A percentile compares a stretch with the other conserved stretches of the same genome.
These are phyloP conservation scores for Nothopassalora personata DNA, from an alignment of 2,329 filamentous ascomycete species.

Conservation along the genomic window DNA sequence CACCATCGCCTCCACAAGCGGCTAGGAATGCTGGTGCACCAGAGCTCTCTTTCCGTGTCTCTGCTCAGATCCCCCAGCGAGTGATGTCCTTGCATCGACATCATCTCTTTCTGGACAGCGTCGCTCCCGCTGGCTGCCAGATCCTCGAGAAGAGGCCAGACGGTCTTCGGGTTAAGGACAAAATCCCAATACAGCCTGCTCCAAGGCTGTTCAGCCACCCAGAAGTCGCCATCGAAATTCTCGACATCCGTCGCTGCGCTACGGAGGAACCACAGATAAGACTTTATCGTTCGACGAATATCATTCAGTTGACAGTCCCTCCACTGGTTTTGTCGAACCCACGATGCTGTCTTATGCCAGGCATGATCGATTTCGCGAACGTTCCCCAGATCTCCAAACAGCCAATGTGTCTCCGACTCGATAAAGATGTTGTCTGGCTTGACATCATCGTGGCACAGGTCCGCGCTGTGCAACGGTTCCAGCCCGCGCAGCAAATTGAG, in stretches of 20 bases:
- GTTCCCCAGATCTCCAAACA: conserved; percentile 35
- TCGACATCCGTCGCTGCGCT: conserved; percentile 1
- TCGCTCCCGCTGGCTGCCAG: not conserved
- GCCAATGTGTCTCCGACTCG: conserved; percentile 22
- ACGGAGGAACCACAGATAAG: conserved; percentile 25
- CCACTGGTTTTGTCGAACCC: conserved; percentile 16
- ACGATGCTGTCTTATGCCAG: conserved; percentile 14
- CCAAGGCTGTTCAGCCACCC: conserved; percentile 17
- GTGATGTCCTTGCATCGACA: not conserved
- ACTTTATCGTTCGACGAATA: conserved; percentile 28
- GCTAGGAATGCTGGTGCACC: conserved; percentile 14
- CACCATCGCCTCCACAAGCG: conserved; percentile 6
- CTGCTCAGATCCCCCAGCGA: not conserved
- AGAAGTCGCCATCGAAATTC: conserved; percentile 26
- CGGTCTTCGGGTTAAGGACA: not conserved
- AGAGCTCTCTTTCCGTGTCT: conserved; percentile 7
- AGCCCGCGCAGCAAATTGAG: conserved; percentile 25
- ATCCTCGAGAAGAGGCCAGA: not conserved
- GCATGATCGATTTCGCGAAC: conserved; percentile 30
- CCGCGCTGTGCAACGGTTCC: conserved; percentile 25
- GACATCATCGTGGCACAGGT: conserved; percentile 37
- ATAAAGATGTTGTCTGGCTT: conserved; percentile 35
- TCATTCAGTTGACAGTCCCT: conserved; percentile 27
- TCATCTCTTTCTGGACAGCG: not conserved
- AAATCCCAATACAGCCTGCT: conserved; percentile 30